Evolutionary conservation across 352 stramenopile genomes (phyloP), one percentile per base, ranked within the genome.

Genomic region (Pythium utonaiense): DNA sequence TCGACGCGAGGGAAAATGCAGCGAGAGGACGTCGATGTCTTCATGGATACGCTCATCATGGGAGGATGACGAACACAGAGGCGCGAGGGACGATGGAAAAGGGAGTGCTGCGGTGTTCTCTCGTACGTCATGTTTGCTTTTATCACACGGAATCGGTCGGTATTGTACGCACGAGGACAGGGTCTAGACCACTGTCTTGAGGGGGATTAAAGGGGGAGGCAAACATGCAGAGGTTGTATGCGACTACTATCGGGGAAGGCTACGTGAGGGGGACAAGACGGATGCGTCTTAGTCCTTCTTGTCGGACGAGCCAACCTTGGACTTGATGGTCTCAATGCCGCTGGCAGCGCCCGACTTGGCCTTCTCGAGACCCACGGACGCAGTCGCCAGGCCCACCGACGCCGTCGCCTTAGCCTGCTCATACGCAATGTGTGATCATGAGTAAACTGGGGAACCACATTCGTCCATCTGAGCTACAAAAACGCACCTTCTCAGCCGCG

Each of bases 241-340:
- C 30, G 40, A 53, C 47, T 60, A 42, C 31, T 50, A 62, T 47
- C 31, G 27, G 24, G 16, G 57, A 24, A 10, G 40, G 53, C 36
- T 57, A 60, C 38, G 44, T 44, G 63, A n/a, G 51, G 31, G 31
- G 47, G 28, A 33, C 40, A 52, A 53, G 51, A 57, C 42, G 31
- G 38, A 48, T 27, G 33, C 34, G 25, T 54, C 56, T 60, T 69
- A 73, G 25, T 86, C 76, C 69, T 90, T 88, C 74, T 87, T 90
- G 38, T 71, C 67, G 25, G 66, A 59, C 12, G 69, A 68, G 17
- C 71, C 75, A 36, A 83, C 82, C 70, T 89, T 89, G 22, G 79
- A 85, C 73, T 89, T 89, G 62, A 91, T 86, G 7, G 82, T 91
- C 67, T 90, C 80, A 36, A 80, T 77, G 28, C 76, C 79, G 13